Conservation (phyloP, 2,329 filamentous ascomycete species). For the Trichoderma simmonsii region DNA sequence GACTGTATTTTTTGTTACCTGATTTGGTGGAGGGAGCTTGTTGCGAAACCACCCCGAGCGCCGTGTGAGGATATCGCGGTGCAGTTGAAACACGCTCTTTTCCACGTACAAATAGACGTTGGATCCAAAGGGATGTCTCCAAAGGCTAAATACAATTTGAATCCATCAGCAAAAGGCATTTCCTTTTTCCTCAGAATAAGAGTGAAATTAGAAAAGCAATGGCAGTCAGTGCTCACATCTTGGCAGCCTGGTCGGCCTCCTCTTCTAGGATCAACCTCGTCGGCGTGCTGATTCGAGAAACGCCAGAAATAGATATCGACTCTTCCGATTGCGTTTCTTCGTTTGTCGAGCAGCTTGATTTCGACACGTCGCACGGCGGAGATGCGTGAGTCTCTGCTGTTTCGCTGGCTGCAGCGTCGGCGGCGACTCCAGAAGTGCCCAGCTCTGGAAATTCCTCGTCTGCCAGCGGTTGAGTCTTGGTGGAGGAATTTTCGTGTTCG, state of each 20-base stretch:
- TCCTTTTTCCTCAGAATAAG: neutral
- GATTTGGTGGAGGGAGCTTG: constrained; percentile 30
- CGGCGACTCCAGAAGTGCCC: constrained; percentile 1
- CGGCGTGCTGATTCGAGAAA: constrained; percentile 17
- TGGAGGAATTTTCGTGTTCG: neutral
- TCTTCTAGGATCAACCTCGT: constrained; percentile 26
- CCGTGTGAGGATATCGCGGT: constrained; percentile 34
- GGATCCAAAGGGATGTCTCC: constrained; percentile 32
- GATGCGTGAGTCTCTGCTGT: constrained; percentile 21
- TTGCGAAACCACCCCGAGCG: constrained; percentile 36
- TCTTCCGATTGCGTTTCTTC: neutral
- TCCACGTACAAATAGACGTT: constrained; percentile 32
- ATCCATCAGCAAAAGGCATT: neutral
- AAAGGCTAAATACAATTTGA: constrained; percentile 25
- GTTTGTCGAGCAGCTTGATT: neutral
- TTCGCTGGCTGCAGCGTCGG: neutral
- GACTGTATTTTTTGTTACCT: constrained; percentile 21
- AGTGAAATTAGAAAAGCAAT: neutral
- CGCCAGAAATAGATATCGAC: neutral
- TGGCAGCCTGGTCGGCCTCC: constrained; percentile 28
- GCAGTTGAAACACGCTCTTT: constrained; percentile 28
- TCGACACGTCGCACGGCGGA: constrained; percentile 16
- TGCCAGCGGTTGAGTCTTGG: neutral
- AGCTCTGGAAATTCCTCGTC: constrained; percentile 25
- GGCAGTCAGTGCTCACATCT: constrained; percentile 22